Evolutionary conservation across 2,329 filamentous ascomycete genomes (phyloP).

Genomic region (Diplocarpon mali): DNA sequence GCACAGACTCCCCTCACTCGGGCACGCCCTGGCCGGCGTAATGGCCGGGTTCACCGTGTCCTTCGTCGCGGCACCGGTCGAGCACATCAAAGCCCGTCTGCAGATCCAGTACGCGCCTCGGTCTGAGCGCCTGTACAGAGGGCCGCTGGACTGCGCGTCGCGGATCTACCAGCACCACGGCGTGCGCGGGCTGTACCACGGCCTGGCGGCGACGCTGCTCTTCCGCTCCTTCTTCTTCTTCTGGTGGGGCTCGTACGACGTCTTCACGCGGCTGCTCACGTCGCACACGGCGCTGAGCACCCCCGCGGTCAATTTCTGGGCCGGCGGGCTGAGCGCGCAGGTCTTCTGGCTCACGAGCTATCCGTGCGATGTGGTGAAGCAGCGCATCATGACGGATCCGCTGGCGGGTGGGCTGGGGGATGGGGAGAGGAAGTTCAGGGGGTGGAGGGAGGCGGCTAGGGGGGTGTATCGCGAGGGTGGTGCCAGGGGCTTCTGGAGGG

Average conservation of each 20-base stretch:
- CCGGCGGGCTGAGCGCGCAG: constrained; percentile 84
- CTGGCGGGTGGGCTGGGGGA: constrained; percentile 60
- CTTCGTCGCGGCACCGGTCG: constrained; percentile 85
- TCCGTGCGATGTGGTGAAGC: constrained; percentile 88
- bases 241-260: constrained; percentile 95
- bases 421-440: constrained; percentile 54
- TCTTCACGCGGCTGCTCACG: constrained; percentile 60
- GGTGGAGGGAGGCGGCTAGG: constrained; percentile 70
- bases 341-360: constrained; percentile 92
- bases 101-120: constrained; percentile 85
- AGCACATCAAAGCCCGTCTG: constrained; percentile 87
- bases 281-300: constrained; percentile 58
- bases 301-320: constrained; percentile 92
- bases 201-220: constrained; percentile 70
- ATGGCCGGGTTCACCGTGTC: constrained; percentile 82
- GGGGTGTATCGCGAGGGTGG: constrained; percentile 70
- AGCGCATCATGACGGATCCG: constrained; percentile 93
- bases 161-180: constrained; percentile 67
- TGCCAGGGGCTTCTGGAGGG: constrained; percentile 76
- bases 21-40: constrained; percentile 80
- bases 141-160: constrained; percentile 71
- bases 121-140: constrained; percentile 66
- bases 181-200: constrained; percentile 71
- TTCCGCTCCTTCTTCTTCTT: constrained; percentile 94
- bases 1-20: constrained; percentile 56